A percentile compares a stretch with the other conserved stretches of the same genome.
These are phyloP conservation scores for Phytophthora meadii DNA, from an alignment of 352 stramenopile species.

Conservation along the genomic window DNA sequence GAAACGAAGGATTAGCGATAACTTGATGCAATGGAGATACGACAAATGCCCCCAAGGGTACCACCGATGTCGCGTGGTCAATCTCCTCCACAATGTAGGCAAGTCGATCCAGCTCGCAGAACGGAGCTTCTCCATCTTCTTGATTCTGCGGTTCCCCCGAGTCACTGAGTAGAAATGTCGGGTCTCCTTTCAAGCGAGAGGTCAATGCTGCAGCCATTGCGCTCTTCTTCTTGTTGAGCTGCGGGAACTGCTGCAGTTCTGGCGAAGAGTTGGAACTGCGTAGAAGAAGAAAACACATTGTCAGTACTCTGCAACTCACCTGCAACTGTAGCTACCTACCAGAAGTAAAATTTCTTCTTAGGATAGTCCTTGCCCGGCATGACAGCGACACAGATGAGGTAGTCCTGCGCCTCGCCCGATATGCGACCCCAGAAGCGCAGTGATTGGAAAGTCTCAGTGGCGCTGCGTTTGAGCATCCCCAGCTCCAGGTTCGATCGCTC, in stretches of 20 bases:
- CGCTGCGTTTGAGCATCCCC: slow-evolving; percentile 70
- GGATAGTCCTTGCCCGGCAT: slow-evolving; percentile 69
- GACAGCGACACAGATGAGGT: slow-evolving; percentile 68
- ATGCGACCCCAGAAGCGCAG: slow-evolving; percentile 82
- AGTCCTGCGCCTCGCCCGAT: slow-evolving; percentile 68
- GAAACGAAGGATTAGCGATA: slow-evolving; percentile 71
- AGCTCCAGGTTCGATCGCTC: slow-evolving; percentile 83
- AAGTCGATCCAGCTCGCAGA: slow-evolving; percentile 80
- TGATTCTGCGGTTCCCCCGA: slow-evolving; percentile 46
- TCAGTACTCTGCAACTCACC: too few species aligned
- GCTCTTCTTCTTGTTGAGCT: slow-evolving; percentile 68
- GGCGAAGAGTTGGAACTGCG: slow-evolving; percentile 75
- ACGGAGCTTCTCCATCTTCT: slow-evolving; percentile 50
- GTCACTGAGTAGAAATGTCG: slow-evolving; percentile 54
- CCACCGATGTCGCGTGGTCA: slow-evolving; percentile 61
- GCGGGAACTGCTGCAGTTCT: slow-evolving; percentile 82
- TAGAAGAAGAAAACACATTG: slow-evolving; percentile 6
- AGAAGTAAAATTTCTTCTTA: slow-evolving; percentile 90
- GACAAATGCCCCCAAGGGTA: slow-evolving; percentile 71
- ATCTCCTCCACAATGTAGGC: slow-evolving; percentile 74
- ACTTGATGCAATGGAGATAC: slow-evolving; percentile 77
- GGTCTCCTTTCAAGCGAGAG: slow-evolving; percentile 72
- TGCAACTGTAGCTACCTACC: slow-evolving; percentile 34
- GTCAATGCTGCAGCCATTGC: slow-evolving; percentile 52
- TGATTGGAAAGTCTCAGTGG: slow-evolving; percentile 65